Percentiles rank a stretch among this genome's conserved stretches.
phyloP scores from a whole-genome alignment of 1,139 yeast genomes.

The Petasospora fabianii region DNA sequence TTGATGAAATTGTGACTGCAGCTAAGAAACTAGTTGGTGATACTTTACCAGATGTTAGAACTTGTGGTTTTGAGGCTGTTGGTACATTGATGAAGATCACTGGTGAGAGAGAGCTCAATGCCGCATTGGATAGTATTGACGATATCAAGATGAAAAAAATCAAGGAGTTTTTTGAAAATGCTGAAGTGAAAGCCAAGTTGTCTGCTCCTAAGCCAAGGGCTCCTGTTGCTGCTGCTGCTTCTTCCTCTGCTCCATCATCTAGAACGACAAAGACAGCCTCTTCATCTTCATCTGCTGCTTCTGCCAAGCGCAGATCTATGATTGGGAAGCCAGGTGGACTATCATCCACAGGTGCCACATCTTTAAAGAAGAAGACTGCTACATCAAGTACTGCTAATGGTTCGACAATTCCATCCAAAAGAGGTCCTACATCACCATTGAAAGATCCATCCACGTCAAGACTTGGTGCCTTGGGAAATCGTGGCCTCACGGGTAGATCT shows the following conservation, averaged over 20 bases:
- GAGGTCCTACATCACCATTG: slow-evolving; percentile 65
- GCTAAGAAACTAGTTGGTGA: slow-evolving; percentile 64
- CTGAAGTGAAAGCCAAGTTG: slow-evolving; percentile 46
- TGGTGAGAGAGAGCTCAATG: slow-evolving; percentile 66
- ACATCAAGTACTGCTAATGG: slow-evolving; percentile 8
- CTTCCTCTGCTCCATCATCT: not conserved
- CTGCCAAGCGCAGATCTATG: slow-evolving; percentile 16
- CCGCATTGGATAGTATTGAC: slow-evolving; percentile 65
- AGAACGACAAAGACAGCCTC: slow-evolving; percentile 11
- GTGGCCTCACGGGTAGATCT: slow-evolving; percentile 32
- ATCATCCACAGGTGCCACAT: slow-evolving; percentile 4
- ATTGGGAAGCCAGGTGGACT: slow-evolving; percentile 9
- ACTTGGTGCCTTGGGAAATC: slow-evolving; percentile 27
- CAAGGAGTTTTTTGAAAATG: slow-evolving; percentile 52
- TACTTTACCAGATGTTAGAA: slow-evolving; percentile 81
- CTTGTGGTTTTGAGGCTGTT: slow-evolving; percentile 71
- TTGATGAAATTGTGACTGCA: slow-evolving; percentile 52
- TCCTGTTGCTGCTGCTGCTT: slow-evolving; percentile 9
- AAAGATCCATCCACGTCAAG: slow-evolving; percentile 32
- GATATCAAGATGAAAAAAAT: slow-evolving; percentile 71
- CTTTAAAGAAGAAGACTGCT: slow-evolving; percentile 17
- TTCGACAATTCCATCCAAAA: slow-evolving; percentile 52
- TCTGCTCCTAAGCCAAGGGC: slow-evolving; percentile 19
- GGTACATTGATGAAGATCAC: slow-evolving; percentile 81
- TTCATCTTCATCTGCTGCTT: slow-evolving; percentile 5